Percentiles rank a stretch among this genome's conserved stretches.
These are phyloP conservation scores for Pseudogymnoascus pannorum DNA, from an alignment of 2,329 filamentous ascomycete genomes.

Conservation along the genomic window DNA sequence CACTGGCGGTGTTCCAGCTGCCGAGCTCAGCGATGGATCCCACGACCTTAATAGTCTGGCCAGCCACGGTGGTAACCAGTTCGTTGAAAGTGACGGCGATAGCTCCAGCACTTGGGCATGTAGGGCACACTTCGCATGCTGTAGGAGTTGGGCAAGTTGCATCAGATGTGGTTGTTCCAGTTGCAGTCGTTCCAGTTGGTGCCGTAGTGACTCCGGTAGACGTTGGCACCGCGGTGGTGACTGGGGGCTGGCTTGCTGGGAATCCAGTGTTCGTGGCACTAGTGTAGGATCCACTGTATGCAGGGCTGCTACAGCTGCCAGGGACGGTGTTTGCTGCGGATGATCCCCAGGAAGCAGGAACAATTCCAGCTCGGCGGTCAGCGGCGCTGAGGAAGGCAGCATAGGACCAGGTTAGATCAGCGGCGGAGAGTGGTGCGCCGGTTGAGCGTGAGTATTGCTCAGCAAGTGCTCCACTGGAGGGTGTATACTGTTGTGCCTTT, in stretches of 20 bases:
- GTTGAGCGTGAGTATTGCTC: constrained; percentile 57
- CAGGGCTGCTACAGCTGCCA: constrained; percentile 39
- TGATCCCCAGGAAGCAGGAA: constrained; percentile 51
- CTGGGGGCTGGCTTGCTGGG: constrained; percentile 30
- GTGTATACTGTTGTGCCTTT: constrained; percentile 42
- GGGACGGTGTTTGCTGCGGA: constrained; percentile 41
- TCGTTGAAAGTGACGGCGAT: constrained; percentile 57
- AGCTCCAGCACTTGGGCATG: constrained; percentile 34
- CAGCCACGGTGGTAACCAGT: constrained; percentile 46
- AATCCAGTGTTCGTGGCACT: constrained; percentile 37
- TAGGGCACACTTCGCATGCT: no score
- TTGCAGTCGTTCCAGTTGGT: no score
- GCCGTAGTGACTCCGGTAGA: no score
- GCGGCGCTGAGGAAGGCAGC: constrained; percentile 60
- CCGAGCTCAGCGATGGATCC: constrained; percentile 54
- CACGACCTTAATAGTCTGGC: constrained; percentile 57
- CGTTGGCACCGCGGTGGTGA: neutral
- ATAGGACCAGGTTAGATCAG: constrained; percentile 68
- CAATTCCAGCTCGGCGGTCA: constrained; percentile 45
- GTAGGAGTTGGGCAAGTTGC: constrained; percentile 24
- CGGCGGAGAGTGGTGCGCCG: constrained; percentile 52
- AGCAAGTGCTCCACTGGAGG: constrained; percentile 53
- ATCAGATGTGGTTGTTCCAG: constrained; percentile 20
- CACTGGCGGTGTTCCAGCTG: constrained; percentile 49
- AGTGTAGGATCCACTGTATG: constrained; percentile 44